Base-by-base conservation (phyloP, 305 asterid genomes). In the Fraxinus angustifolia region DNA sequence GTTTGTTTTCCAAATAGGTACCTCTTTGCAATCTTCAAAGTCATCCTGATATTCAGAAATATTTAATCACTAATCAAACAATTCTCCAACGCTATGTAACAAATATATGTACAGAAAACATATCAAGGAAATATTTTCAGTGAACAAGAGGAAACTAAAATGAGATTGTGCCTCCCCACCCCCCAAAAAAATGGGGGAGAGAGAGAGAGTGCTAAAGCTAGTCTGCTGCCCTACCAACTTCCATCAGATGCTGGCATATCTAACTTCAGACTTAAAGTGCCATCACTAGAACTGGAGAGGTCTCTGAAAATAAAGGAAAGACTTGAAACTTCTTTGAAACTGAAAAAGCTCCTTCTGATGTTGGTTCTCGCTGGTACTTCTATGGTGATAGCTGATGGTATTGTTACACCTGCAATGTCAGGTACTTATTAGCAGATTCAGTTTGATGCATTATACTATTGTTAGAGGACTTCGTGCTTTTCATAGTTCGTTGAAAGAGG, bases 331-430 rank as follows among this genome's bases (percentile, higher is more conserved):
- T 96, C 99, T 76, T 82, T 88, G 85, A 90, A 97, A 80, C 82
- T 96, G 89, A 96, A 96, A 88, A 96, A 88, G 87, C 90, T 94
- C 87, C 89, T 96, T 86, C 85, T 96, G 82, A 86, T 91, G 84
- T 84, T 96, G 91, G 99, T 96, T 82, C 98, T 96, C 85, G 97
- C 97, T 86, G 99, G 98, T 84, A 96, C 98, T 62, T 93, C 99
- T 53, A 96, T 96, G 99, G 99, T 96, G 89, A 94, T 96, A 80
- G 98, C 98, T 90, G 97, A 91, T 82, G 98, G 98, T 81, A 95
- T 96, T 73, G 99, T 96, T 71, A 96, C 98, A 8, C 99, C 99
- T 81, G 98, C 98, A 79, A 94, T 94, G 99, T 96, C 99, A 89
- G 99, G 98, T 96, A 53, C 82, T 76, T 71, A 81, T 81, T 35